phyloP scores from a whole-genome alignment of 345 rosid genomes.

The Schrenkiella parvula region DNA sequence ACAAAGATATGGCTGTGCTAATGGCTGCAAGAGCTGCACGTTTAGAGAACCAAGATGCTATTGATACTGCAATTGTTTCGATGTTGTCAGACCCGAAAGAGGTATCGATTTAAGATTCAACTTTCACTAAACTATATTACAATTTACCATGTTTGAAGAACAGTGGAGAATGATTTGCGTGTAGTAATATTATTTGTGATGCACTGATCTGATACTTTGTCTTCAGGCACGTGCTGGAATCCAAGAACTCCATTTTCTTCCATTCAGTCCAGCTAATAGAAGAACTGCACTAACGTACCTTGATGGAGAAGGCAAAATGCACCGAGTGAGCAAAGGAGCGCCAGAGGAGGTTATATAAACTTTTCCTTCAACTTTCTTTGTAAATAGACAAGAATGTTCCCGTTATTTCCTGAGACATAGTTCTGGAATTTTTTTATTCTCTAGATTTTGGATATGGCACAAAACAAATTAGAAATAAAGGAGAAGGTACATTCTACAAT shows the following conservation, averaged over 20 bases:
- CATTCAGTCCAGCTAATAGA: slow-evolving; percentile 91
- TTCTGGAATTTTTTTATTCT: not conserved
- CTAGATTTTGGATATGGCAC: slow-evolving; percentile 55
- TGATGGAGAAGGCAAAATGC: slow-evolving; percentile 66
- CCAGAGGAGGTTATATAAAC: slow-evolving; percentile 65
- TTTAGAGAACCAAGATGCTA: slow-evolving; percentile 93
- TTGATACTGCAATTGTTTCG: slow-evolving; percentile 76
- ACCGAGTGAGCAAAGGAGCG: slow-evolving; percentile 95
- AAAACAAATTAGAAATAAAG: slow-evolving; percentile 43
- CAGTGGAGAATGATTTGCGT: no score
- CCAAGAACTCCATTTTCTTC: slow-evolving; percentile 85
- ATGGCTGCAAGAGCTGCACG: slow-evolving; percentile 96
- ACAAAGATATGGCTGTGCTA: slow-evolving; percentile 66
- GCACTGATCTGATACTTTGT: slow-evolving; percentile 9
- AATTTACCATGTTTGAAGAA: no score
- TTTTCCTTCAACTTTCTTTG: not conserved
- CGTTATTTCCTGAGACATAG: not conserved
- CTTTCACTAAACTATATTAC: not conserved
- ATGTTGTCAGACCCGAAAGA: slow-evolving; percentile 90
- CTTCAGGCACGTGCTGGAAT: slow-evolving; percentile 84
- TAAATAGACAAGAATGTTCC: not conserved
- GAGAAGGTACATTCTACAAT: slow-evolving; percentile 44
- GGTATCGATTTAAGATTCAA: slow-evolving; percentile 37
- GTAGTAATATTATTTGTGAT: no score
- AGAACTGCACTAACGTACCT: slow-evolving; percentile 82